Evolutionary conservation across 2,329 filamentous ascomycete species (phyloP).

Genomic region (Dichotomopilus funicola): DNA sequence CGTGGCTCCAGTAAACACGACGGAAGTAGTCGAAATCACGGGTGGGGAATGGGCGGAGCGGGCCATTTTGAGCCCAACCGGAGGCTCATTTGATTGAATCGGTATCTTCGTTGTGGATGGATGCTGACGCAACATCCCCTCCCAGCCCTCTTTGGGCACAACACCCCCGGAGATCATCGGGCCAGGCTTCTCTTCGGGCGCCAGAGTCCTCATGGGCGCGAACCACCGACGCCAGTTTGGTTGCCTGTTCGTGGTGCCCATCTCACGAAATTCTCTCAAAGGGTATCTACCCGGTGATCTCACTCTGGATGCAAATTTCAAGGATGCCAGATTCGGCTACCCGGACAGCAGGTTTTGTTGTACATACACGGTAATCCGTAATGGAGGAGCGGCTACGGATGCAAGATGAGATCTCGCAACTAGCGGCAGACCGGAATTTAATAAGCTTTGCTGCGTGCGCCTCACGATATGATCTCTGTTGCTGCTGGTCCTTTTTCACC

Average conservation of each 20-base stretch:
- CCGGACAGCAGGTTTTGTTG: no score
- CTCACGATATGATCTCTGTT: no score
- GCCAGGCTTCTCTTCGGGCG: conserved; percentile 5
- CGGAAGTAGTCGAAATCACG: conserved; percentile 15
- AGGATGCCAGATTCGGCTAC: no score
- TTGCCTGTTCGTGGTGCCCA: conserved; percentile 9
- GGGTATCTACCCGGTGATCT: conserved; percentile 12
- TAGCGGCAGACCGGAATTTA: no score
- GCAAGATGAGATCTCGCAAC: no score
- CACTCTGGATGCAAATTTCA: not conserved
- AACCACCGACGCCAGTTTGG: not conserved
- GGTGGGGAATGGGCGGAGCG: conserved; percentile 20
- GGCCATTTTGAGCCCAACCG: conserved; percentile 24
- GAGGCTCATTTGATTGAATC: conserved; percentile 3
- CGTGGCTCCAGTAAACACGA: conserved; percentile 34
- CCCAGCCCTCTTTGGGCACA: conserved; percentile 17
- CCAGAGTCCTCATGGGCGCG: conserved; percentile 4
- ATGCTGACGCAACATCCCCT: conserved; percentile 4
- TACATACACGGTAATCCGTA: no score
- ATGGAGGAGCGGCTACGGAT: no score
- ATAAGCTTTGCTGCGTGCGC: no score
- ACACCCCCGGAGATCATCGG: conserved; percentile 13
- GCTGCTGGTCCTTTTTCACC: no score
- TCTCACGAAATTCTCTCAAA: conserved; percentile 1
- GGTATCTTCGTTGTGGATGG: conserved; percentile 10